A percentile compares a stretch with the other conserved stretches of the same genome.
Evolutionary conservation across 73 alveolate genomes (phyloP).

Genomic region (Blepharisma japonicum): DNA sequence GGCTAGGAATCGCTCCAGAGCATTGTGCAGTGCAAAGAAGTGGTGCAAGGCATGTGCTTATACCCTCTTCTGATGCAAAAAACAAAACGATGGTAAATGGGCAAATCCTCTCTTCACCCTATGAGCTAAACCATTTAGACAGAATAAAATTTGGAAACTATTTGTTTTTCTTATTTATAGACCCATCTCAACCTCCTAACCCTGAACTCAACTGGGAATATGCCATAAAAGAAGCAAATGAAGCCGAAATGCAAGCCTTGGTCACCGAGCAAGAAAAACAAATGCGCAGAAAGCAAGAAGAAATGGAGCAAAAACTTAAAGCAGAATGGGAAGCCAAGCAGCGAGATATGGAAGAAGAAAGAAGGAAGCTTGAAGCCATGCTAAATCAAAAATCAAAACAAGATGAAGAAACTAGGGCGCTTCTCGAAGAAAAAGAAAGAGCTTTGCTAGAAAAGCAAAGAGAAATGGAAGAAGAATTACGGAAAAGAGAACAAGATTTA

Average conservation of each 20-base stretch:
- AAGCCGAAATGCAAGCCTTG: conserved; percentile 3
- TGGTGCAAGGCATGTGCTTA: conserved; percentile 52
- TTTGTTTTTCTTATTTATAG: conserved; percentile 43
- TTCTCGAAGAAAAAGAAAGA: conserved; percentile 30
- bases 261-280: conserved; percentile 34
- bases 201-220: conserved; percentile 42
- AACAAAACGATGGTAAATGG: conserved; percentile 78
- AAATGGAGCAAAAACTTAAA: conserved; percentile 41
- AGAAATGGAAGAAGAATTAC: conserved; percentile 32
- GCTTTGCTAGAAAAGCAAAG: conserved; percentile 29
- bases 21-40: conserved; percentile 60
- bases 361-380: conserved; percentile 45
- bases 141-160: conserved; percentile 57
- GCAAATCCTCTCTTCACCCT: conserved; percentile 45
- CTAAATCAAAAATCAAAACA: conserved; percentile 41
- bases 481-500: conserved; percentile 41
- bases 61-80: conserved; percentile 44
- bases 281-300: conserved; percentile 53
- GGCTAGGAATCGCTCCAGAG: conserved; percentile 67
- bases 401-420: conserved; percentile 48
- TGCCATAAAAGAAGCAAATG: conserved; percentile 28
- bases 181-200: conserved; percentile 34
- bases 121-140: conserved; percentile 42
- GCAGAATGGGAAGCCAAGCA: conserved; percentile 53
- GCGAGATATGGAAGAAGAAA: conserved; percentile 56